A percentile compares a stretch with the other conserved stretches of the same genome.
These are phyloP conservation scores for Wallacemonas sp. DNA, from an alignment of 208 protist species.

Conservation along the genomic window DNA sequence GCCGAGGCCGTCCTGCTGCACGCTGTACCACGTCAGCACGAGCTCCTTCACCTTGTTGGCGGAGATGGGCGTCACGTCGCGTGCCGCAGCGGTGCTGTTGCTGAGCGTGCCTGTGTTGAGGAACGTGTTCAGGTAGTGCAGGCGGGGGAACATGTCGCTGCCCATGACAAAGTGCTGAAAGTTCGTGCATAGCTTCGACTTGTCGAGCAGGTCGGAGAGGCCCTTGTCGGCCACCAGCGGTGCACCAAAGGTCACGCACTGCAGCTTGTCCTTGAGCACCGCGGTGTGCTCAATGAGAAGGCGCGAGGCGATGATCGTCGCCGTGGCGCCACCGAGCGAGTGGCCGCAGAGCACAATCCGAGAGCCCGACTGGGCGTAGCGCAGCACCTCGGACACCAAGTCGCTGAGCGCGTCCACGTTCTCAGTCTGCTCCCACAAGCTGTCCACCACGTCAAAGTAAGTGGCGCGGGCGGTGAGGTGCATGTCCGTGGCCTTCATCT, in stretches of 20 bases:
- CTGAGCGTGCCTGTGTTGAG: constrained; percentile 26
- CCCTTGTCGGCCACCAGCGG: constrained; percentile 31
- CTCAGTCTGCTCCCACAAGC: constrained; percentile 22
- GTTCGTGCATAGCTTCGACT: neutral
- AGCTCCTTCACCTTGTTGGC: constrained; percentile 11
- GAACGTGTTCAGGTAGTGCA: constrained; percentile 29
- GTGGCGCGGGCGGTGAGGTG: constrained; percentile 16
- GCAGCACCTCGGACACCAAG: constrained; percentile 24
- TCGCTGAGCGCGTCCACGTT: constrained; percentile 17
- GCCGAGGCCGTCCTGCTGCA: constrained; percentile 10
- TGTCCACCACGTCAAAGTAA: constrained; percentile 21
- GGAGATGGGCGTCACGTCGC: neutral
- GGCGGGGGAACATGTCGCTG: constrained; percentile 51
- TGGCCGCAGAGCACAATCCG: constrained; percentile 52
- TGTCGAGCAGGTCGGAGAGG: constrained; percentile 30
- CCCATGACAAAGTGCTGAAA: constrained; percentile 51
- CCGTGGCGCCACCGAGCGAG: constrained; percentile 40
- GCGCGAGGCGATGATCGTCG: constrained; percentile 23
- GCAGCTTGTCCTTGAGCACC: constrained; percentile 25
- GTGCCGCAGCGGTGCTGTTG: constrained; percentile 19
- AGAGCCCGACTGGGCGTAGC: constrained; percentile 22
- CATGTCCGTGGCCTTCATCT: neutral
- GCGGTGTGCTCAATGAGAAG: constrained; percentile 42
- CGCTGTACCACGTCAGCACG: constrained; percentile 11
- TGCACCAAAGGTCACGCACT: constrained; percentile 53